Evolutionary conservation across 768 basidiomycete genomes (phyloP).

Genomic region (Calocybe indica): DNA sequence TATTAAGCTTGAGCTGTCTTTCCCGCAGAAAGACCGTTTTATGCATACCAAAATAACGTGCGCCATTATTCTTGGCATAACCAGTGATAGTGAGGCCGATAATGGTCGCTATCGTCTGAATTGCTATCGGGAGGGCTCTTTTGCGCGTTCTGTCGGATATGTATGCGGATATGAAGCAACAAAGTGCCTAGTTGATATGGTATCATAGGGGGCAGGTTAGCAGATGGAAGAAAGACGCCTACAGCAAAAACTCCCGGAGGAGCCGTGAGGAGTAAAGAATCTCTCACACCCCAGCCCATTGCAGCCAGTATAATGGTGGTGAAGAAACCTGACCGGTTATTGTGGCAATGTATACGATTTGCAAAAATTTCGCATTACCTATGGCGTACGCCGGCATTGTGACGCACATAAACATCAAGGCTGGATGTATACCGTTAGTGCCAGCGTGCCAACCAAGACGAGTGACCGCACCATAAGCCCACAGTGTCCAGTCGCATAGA

Average conservation of each 20-base stretch:
- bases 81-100: slow-evolving; percentile 37
- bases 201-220: slow-evolving; percentile 2
- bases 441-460: neutral
- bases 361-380: slow-evolving; percentile 22
- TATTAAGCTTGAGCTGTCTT: slow-evolving; percentile 1
- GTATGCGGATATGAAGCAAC: slow-evolving; percentile 37
- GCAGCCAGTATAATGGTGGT: slow-evolving; percentile 40
- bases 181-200: slow-evolving; percentile 22
- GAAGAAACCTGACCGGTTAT: slow-evolving; percentile 28
- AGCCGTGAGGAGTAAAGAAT: slow-evolving; percentile 40
- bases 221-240: slow-evolving; percentile 10
- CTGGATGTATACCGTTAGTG: slow-evolving; percentile 13
- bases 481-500: slow-evolving; percentile 43
- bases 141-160: slow-evolving; percentile 39
- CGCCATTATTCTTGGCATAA: slow-evolving; percentile 14
- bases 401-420: slow-evolving; percentile 44
- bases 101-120: slow-evolving; percentile 34
- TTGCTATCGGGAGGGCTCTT: slow-evolving; percentile 35
- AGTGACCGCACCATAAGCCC: slow-evolving; percentile 32
- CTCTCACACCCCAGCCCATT: slow-evolving; percentile 40
- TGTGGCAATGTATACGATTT: neutral
- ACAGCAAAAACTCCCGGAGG: slow-evolving; percentile 45
- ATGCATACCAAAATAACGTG: no score
- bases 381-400: slow-evolving; percentile 44
- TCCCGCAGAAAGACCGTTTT: no score